Evolutionary conservation across 805 yeast species (phyloP), one percentile per base, ranked within the genome.

Genomic region (Saturnispora ahearnii): DNA sequence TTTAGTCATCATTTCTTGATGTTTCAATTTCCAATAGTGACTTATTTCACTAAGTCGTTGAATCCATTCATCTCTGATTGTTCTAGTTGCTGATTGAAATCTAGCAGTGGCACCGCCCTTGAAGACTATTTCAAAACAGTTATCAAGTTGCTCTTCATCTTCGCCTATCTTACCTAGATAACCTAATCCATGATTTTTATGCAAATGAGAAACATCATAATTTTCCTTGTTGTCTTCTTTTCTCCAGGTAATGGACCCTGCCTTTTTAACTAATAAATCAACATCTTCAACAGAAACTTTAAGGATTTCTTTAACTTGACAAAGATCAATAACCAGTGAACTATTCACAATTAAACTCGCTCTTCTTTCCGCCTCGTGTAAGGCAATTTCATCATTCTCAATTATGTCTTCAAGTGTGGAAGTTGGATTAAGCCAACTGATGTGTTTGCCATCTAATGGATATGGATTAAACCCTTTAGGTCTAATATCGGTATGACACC

Each of bases 61-160:
- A 0, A 83, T 71, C 98, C 96, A 90, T 53, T 75, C 77, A 55
- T 79, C 76, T 44, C 91, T 69, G 0, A 74, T 58, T 0, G 31
- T 33, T 15, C 67, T 55, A 52, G 70, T 68, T 2, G 80, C 77
- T 0, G 93, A 87, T 50, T 81, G 77, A 10, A 87, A 62, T 41
- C 73, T 69, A 11, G 84, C 52, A 0, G 47, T 52, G 0, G 75
- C 57, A 0, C 81, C 82, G 51, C 77, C 73, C 1, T 57, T 55
- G 56, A 81, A 67, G 3, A 61, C 63, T 1, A 87, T 68, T 44
- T 76, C 78, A 55, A 87, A 78, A 7, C 73, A 72, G 3, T 81
- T 71, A 48, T 79, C 79, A 1, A 63, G 50, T 57, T 32, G 11
- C 22, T 53, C 57, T 8, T 42, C 46, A n/a, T 49, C 48, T 5